phyloP scores from a whole-genome alignment of 2,329 filamentous ascomycete species.

The Nemania diffusa region DNA sequence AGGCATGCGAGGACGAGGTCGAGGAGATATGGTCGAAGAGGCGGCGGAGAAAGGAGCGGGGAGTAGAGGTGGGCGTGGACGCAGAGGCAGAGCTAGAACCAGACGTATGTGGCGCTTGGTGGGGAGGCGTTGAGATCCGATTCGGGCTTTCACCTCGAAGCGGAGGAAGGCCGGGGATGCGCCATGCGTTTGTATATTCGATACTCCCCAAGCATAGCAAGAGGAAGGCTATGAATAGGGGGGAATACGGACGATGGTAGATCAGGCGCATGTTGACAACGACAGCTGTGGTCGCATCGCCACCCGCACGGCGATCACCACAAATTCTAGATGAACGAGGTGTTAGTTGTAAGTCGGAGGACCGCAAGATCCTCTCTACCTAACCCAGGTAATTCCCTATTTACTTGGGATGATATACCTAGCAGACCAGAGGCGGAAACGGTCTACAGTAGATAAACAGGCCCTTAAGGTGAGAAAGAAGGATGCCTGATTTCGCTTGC shows the following conservation, averaged over 20 bases:
- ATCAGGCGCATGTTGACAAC: slow-evolving; percentile 30
- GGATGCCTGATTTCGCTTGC: slow-evolving; percentile 5
- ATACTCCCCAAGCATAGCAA: slow-evolving; percentile 20
- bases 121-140: background rate
- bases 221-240: slow-evolving; percentile 22
- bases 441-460: too few relatives aligned
- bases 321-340: background rate
- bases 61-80: slow-evolving; percentile 21
- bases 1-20: slow-evolving; percentile 37
- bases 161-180: slow-evolving; percentile 32
- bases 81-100: too few relatives aligned
- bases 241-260: background rate
- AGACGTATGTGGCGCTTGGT: slow-evolving; percentile 3
- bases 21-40: slow-evolving; percentile 40
- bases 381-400: background rate
- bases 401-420: background rate
- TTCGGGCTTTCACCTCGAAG: slow-evolving; percentile 11
- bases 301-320: slow-evolving; percentile 16
- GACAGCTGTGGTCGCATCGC: slow-evolving; percentile 17
- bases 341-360: background rate
- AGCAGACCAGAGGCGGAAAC: background rate
- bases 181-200: slow-evolving; percentile 24
- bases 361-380: background rate
- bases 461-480: background rate
- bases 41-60: slow-evolving; percentile 44